These are phyloP conservation scores for Wallacemonas sp. DNA, from an alignment of 208 protist species.

Conservation along the genomic window DNA sequence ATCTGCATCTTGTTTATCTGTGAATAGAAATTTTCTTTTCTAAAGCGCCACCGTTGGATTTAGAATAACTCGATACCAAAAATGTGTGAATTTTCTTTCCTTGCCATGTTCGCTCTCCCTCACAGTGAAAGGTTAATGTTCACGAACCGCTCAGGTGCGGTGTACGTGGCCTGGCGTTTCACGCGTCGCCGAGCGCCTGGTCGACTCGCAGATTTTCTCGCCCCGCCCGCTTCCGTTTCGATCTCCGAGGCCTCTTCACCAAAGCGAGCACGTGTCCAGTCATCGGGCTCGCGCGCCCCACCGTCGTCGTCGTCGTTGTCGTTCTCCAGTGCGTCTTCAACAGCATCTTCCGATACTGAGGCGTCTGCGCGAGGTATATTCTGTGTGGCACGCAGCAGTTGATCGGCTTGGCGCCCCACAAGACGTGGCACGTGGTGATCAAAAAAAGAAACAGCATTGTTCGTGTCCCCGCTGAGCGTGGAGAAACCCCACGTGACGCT, in stretches of 20 bases:
- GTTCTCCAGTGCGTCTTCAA: not conserved
- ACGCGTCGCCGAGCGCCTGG: not conserved
- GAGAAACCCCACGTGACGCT: too few relatives aligned
- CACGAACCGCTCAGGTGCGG: not conserved
- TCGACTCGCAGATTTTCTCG: not conserved
- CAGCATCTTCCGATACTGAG: not conserved
- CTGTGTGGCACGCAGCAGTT: not conserved
- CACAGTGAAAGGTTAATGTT: too few relatives aligned
- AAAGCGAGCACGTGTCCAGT: not conserved
- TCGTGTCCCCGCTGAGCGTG: too few relatives aligned
- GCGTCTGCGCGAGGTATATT: too few relatives aligned
- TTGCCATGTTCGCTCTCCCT: too few relatives aligned
- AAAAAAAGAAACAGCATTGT: too few relatives aligned
- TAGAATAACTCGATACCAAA: not conserved
- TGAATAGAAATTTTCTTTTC: too few relatives aligned
- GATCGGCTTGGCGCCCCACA: not conserved
- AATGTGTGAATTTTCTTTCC: not conserved
- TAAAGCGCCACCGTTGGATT: too few relatives aligned
- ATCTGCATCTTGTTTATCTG: too few relatives aligned
- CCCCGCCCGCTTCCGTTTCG: too few relatives aligned
- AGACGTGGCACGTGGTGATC: not conserved
- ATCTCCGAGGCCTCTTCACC: too few relatives aligned
- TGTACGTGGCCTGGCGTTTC: not conserved
- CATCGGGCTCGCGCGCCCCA: not conserved
- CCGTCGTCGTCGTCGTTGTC: not conserved